These are phyloP conservation scores for Aspergillus melleus DNA, from an alignment of 2,329 filamentous ascomycete species.

Conservation along the genomic window DNA sequence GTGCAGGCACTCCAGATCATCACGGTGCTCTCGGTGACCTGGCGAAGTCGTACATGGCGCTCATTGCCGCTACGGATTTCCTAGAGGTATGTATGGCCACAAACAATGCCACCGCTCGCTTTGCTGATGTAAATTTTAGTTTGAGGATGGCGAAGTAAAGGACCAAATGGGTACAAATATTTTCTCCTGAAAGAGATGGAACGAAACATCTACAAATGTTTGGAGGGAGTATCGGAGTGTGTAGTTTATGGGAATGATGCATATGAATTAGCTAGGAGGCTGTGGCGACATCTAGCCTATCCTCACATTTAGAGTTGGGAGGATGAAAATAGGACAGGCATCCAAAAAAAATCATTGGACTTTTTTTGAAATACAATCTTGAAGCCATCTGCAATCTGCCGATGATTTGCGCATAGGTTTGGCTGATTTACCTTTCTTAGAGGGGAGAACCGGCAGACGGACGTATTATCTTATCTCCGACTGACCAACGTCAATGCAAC, in stretches of 20 bases:
- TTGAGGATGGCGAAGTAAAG: slow-evolving; percentile 42
- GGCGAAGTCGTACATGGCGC: slow-evolving; percentile 79
- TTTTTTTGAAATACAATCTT: neutral
- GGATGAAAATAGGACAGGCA: neutral
- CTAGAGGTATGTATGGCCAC: slow-evolving; percentile 66
- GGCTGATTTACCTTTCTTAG: neutral
- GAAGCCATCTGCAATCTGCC: no score
- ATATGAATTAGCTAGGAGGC: slow-evolving; percentile 6
- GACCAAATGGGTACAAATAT: slow-evolving; percentile 29
- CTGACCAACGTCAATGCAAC: slow-evolving; percentile 14
- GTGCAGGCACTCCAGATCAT: slow-evolving; percentile 46
- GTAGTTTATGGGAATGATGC: slow-evolving; percentile 17
- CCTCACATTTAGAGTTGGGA: neutral
- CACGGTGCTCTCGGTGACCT: slow-evolving; percentile 70
- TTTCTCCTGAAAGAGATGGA: slow-evolving; percentile 31
- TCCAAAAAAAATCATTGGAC: neutral
- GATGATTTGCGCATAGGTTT: neutral
- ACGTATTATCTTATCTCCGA: slow-evolving; percentile 35
- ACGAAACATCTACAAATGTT: neutral
- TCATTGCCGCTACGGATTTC: slow-evolving; percentile 81
- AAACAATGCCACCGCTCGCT: no score
- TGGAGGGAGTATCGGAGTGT: slow-evolving; percentile 7
- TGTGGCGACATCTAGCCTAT: neutral
- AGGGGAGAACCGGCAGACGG: slow-evolving; percentile 1
- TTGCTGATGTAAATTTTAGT: slow-evolving; percentile 32